These are phyloP conservation scores for Coelastrella sp. DNA, from an alignment of 139 green algal species.

Conservation along the genomic window DNA sequence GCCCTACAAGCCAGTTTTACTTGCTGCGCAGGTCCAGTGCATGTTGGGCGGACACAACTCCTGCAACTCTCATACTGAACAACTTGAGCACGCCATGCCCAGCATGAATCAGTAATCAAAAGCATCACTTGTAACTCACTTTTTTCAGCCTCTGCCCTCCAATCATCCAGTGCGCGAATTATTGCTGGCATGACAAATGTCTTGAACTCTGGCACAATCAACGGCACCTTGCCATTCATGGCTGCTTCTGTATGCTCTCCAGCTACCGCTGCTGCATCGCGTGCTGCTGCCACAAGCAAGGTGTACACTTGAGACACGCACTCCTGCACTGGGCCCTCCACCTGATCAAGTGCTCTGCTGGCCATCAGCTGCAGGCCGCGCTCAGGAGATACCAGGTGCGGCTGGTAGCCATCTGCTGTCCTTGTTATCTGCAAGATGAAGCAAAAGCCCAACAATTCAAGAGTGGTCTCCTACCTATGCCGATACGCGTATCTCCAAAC, in stretches of 20 bases:
- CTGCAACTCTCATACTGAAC: too few species aligned
- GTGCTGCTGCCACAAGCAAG: slow-evolving; percentile 69
- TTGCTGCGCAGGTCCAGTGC: too few species aligned
- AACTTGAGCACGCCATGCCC: not conserved
- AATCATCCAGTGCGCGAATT: slow-evolving; percentile 80
- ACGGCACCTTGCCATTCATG: slow-evolving; percentile 66
- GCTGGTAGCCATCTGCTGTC: slow-evolving; percentile 89
- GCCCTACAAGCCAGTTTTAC: too few species aligned
- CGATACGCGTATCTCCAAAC: too few species aligned
- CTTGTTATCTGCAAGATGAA: slow-evolving; percentile 79
- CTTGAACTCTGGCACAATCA: slow-evolving; percentile 87
- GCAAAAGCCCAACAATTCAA: not conserved
- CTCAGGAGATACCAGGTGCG: slow-evolving; percentile 89
- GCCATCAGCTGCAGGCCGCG: slow-evolving; percentile 84
- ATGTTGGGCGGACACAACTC: too few species aligned
- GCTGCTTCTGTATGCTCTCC: slow-evolving; percentile 69
- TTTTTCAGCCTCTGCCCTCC: slow-evolving; percentile 71
- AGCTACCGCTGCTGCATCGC: slow-evolving; percentile 71
- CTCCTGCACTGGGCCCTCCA: slow-evolving; percentile 50
- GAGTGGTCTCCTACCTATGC: too few species aligned
- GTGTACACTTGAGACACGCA: slow-evolving; percentile 67
- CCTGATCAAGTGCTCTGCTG: slow-evolving; percentile 71
- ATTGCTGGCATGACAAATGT: slow-evolving; percentile 80
- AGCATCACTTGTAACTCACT: slow-evolving; percentile 51
- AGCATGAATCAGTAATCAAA: not conserved